Evolutionary conservation across 148 eudicot species (phyloP).

Genomic region (Rhododendron ovatum): DNA sequence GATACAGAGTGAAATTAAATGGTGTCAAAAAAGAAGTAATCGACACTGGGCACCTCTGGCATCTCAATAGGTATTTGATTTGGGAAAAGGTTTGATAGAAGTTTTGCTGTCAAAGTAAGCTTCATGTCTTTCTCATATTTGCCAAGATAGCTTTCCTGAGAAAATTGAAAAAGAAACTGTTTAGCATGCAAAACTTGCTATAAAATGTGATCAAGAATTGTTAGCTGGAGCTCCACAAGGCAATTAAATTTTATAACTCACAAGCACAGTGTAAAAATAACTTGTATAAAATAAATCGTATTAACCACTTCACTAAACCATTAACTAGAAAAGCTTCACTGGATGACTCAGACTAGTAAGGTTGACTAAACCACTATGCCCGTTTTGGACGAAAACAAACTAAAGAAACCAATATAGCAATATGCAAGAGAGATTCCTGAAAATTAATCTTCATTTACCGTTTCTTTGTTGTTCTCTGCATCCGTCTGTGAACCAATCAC

Average conservation of each 20-base stretch:
- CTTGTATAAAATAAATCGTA: neutral
- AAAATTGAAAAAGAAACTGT: neutral
- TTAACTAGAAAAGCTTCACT: neutral
- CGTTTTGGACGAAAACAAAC: neutral
- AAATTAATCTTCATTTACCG: constrained; percentile 30
- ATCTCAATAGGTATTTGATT: constrained; percentile 76
- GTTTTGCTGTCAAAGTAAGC: constrained; percentile 52
- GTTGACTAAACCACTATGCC: neutral
- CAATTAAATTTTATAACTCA: neutral
- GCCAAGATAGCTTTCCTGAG: constrained; percentile 77
- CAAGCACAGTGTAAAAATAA: neutral
- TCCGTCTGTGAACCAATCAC: constrained; percentile 71
- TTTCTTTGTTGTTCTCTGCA: constrained; percentile 62
- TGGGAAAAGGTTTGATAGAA: constrained; percentile 65
- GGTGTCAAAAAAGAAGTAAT: neutral
- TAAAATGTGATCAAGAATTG: neutral
- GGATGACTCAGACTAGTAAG: neutral
- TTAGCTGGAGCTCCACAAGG: neutral
- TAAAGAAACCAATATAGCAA: neutral
- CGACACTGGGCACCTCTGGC: constrained; percentile 60
- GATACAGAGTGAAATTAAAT: neutral
- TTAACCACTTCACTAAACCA: neutral
- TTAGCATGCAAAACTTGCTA: constrained; percentile 2
- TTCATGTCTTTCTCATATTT: constrained; percentile 66
- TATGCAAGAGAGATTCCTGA: neutral